Conservation (phyloP, 2,329 filamentous ascomycete species). For the Berkeleyomyces rouxiae region DNA sequence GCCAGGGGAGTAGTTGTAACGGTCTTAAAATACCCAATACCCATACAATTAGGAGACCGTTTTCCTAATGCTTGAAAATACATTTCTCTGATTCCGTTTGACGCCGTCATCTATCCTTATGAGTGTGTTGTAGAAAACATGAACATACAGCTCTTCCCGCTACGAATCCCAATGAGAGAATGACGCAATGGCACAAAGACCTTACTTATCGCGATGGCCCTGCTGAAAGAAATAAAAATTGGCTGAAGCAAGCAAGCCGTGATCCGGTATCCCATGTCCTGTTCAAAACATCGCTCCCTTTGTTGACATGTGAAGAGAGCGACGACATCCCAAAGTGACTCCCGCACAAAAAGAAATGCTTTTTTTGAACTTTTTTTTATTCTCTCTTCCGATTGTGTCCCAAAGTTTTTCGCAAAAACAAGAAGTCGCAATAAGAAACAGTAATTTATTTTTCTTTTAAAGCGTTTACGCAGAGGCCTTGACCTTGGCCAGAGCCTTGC, state of each 20-base stretch:
- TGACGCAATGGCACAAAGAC: conserved; percentile 26
- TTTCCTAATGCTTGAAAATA: conserved; percentile 15
- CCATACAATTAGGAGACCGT: conserved; percentile 14
- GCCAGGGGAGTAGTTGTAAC: conserved; percentile 1
- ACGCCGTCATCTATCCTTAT: conserved; percentile 43
- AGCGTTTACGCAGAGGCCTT: conserved; percentile 56
- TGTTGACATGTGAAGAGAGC: conserved; percentile 23
- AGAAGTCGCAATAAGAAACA: conserved; percentile 16
- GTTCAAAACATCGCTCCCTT: conserved; percentile 11
- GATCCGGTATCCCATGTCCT: conserved; percentile 14
- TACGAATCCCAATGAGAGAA: conserved; percentile 36
- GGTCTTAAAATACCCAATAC: conserved; percentile 11
- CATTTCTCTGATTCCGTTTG: conserved; percentile 41
- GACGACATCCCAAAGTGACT: conserved; percentile 9
- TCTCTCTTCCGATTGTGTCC: conserved; percentile 13
- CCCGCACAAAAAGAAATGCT: conserved; percentile 11
- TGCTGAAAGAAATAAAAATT: conserved; percentile 21
- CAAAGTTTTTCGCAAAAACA: conserved; percentile 12
- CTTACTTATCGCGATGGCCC: conserved; percentile 30
- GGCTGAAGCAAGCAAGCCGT: conserved; percentile 21
- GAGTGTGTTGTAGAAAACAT: conserved; percentile 21
- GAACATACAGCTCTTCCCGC: conserved; percentile 47
- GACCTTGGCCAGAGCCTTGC: conserved; percentile 90
- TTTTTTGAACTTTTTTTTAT: conserved; percentile 10
- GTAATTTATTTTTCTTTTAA: conserved; percentile 23